Evolutionary conservation across 768 basidiomycete genomes (phyloP).

Genomic region (Boletus pseudopeckii): DNA sequence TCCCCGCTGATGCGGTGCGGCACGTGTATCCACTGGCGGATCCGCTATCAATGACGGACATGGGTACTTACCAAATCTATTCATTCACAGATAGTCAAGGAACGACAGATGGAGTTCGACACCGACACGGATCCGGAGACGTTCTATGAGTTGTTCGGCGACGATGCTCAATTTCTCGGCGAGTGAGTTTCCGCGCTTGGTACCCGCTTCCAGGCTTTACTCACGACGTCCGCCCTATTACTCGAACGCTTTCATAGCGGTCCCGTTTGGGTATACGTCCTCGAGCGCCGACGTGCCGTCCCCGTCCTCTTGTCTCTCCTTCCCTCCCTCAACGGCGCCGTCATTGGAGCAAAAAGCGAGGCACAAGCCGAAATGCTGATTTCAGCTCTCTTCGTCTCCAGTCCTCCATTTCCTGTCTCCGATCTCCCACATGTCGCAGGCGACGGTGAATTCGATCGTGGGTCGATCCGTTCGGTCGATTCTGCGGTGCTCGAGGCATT

Average conservation of each 20-base stretch:
- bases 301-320: constrained; percentile 78
- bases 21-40: constrained; percentile 13
- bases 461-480: constrained; percentile 41
- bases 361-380: constrained; percentile 79
- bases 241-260: constrained; percentile 45
- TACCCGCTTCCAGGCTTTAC: constrained; percentile 1
- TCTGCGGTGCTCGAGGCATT: constrained; percentile 47
- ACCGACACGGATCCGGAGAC: constrained; percentile 78
- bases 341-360: constrained; percentile 69
- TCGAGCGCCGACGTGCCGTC: constrained; percentile 77
- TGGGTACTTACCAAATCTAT: constrained; percentile 14
- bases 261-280: constrained; percentile 89
- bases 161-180: constrained; percentile 67
- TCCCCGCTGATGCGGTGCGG: not conserved
- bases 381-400: constrained; percentile 72
- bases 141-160: constrained; percentile 75
- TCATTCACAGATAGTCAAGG: constrained; percentile 68
- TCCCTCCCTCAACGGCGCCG: constrained; percentile 49
- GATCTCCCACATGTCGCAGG: constrained; percentile 52
- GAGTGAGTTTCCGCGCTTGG: constrained; percentile 53
- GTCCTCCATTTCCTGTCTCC: constrained; percentile 70
- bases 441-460: constrained; percentile 34
- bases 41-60: constrained; percentile 13
- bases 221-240: constrained; percentile 5
- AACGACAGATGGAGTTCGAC: constrained; percentile 87